Percentiles rank a stretch among this genome's conserved stretches.
These are phyloP conservation scores for Byssochlamys sp. DNA, from an alignment of 2,329 filamentous ascomycete genomes.

Conservation along the genomic window DNA sequence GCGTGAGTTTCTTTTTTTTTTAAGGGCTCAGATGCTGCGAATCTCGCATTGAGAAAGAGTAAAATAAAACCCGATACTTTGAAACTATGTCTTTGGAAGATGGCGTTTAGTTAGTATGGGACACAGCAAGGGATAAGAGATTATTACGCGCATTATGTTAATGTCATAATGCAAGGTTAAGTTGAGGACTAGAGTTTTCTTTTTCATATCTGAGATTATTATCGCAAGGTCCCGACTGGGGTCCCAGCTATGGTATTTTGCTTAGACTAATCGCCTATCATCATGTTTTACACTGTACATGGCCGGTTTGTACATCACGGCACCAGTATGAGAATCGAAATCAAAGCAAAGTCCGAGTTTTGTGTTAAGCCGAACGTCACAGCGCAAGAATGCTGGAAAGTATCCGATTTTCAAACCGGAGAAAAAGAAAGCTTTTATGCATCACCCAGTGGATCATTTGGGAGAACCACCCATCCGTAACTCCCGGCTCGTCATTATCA, in stretches of 20 bases:
- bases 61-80: not conserved
- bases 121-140: too few species aligned
- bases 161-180: too few species aligned
- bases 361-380: not conserved
- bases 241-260: not conserved
- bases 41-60: not conserved
- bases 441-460: not conserved
- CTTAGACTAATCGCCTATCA: not conserved
- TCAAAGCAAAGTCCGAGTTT: not conserved
- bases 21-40: not conserved
- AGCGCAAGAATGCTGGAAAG: not conserved
- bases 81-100: not conserved
- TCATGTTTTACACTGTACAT: not conserved
- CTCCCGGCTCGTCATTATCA: slow-evolving; percentile 7
- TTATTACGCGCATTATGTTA: too few species aligned
- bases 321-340: not conserved
- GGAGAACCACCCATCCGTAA: not conserved
- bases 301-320: not conserved
- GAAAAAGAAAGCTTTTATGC: not conserved
- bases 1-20: not conserved
- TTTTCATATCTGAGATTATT: not conserved
- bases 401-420: not conserved
- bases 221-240: not conserved
- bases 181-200: too few species aligned
- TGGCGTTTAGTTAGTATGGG: not conserved